phyloP scores from a whole-genome alignment of 1,284 basidiomycete genomes.

The Cryptococcus deneoformans region DNA sequence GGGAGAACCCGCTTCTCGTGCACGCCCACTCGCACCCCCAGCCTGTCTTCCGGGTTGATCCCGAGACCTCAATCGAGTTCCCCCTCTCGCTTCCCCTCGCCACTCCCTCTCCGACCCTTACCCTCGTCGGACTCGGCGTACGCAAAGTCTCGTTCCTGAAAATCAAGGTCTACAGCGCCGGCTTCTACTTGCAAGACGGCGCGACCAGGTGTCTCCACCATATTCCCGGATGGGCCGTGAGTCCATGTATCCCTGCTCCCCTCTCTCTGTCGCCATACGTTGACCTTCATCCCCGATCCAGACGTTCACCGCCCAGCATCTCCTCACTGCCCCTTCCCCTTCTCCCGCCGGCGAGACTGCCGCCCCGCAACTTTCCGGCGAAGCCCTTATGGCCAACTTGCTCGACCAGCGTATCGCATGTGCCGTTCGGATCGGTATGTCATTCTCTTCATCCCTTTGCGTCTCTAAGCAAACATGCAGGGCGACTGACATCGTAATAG shows the following conservation, averaged over 20 bases:
- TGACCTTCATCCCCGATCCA: slow-evolving; percentile 1
- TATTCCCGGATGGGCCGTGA: slow-evolving; percentile 35
- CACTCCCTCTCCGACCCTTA: slow-evolving; percentile 31
- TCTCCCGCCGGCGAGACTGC: slow-evolving; percentile 3
- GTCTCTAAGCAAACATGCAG: neutral
- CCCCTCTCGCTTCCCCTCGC: slow-evolving; percentile 29
- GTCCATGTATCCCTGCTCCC: neutral
- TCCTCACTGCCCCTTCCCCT: slow-evolving; percentile 18
- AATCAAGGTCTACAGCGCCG: slow-evolving; percentile 55
- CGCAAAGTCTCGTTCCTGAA: slow-evolving; percentile 56
- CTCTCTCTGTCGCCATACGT: neutral
- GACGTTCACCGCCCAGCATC: slow-evolving; percentile 26
- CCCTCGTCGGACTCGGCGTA: slow-evolving; percentile 55
- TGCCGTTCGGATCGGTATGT: slow-evolving; percentile 48
- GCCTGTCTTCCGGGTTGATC: slow-evolving; percentile 28
- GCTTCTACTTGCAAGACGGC: slow-evolving; percentile 52
- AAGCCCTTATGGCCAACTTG: slow-evolving; percentile 36
- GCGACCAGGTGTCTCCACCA: slow-evolving; percentile 20
- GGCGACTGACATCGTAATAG: slow-evolving; percentile 21
- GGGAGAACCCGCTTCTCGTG: slow-evolving; percentile 1
- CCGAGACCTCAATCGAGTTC: slow-evolving; percentile 45
- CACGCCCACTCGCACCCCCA: slow-evolving; percentile 9
- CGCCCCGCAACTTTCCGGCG: slow-evolving; percentile 30
- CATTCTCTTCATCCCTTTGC: neutral
- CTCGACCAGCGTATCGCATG: slow-evolving; percentile 34